Conservation (phyloP, 345 rosid genomes). For the Rhodamnia rubescens region DNA sequence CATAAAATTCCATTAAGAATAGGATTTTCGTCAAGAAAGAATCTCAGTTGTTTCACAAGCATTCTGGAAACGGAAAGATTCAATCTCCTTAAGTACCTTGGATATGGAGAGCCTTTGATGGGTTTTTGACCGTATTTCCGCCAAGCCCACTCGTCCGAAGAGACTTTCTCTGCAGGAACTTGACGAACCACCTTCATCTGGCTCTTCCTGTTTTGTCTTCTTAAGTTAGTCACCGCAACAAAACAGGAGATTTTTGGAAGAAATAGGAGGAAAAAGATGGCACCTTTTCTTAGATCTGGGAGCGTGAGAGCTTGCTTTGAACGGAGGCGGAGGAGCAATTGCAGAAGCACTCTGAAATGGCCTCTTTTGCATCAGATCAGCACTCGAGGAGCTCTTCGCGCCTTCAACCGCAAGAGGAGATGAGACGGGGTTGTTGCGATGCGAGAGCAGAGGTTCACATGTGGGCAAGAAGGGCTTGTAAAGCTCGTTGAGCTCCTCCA, state of each 20-base stretch:
- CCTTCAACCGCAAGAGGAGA: conserved; percentile 14
- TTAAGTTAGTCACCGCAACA: neutral
- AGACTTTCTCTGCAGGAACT: conserved; percentile 64
- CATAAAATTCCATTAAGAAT: neutral
- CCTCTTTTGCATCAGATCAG: neutral
- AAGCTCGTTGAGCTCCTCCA: conserved; percentile 59
- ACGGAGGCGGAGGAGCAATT: neutral
- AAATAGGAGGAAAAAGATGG: neutral
- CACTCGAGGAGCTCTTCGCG: neutral
- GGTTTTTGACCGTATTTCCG: conserved; percentile 95
- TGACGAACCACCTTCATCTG: conserved; percentile 70
- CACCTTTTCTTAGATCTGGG: neutral
- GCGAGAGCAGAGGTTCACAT: conserved; percentile 17
- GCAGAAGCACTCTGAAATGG: neutral
- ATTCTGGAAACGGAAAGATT: neutral
- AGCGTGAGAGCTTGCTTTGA: neutral
- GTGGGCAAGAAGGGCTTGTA: conserved; percentile 50
- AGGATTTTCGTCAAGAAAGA: neutral
- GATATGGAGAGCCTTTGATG: conserved; percentile 94
- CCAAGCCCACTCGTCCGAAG: conserved; percentile 97
- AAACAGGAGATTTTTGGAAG: neutral
- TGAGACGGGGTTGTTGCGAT: conserved; percentile 19
- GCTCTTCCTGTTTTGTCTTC: conserved; percentile 44
- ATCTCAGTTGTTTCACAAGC: neutral
- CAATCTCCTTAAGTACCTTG: conserved; percentile 31